Evolutionary conservation across 164 flowering plant species (phyloP), one percentile per base, ranked within the genome.

Genomic region (Liquidambar formosana): DNA sequence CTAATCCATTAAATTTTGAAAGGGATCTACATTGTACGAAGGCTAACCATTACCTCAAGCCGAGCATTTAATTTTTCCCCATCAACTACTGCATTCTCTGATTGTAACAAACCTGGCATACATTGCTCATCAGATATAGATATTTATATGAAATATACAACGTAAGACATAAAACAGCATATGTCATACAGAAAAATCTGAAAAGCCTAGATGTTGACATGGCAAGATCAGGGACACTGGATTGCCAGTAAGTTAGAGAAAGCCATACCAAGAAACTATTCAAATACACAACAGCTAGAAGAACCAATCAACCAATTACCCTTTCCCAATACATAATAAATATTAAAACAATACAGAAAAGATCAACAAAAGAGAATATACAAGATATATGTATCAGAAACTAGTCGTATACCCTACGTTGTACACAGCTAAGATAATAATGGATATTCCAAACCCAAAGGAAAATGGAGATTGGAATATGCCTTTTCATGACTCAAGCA

Each of bases 31-130:
- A 38, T 53, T 12, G 10, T 43, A 66, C 10, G 19, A 27, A 38
- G 5, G 25, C 13, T 14, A 43, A 23, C 53, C 25, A 61, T 41
- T 73, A 80, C 85, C 87, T 84, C 82, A 66, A 65, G 68, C 46
- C 57, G 58, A 51, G 78, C 70, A 73, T 59, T 78, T 25, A 70
- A 47, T 45, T 75, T 75, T 26, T 61, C 79, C 25, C 76, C 68
- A 65, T 65, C 75, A 23, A 65, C 77, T 66, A 70, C 80, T 23
- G 56, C 15, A 23, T 76, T 75, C 58, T 76, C 78, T 48, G 71
- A 52, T n/a, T 69, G 65, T 45, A 69, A 57, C 41, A 80, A 62
- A 63, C 83, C 80, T 76, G 78, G 22, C 48, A 70, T 19, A 44
- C 16, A 67, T 66, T 43, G 15, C 21, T 23, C 28, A 64, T 57